Percentiles rank a stretch among this genome's conserved stretches.
phyloP scores from a whole-genome alignment of 2,329 filamentous ascomycete genomes.

The Bipolaris oryzae region DNA sequence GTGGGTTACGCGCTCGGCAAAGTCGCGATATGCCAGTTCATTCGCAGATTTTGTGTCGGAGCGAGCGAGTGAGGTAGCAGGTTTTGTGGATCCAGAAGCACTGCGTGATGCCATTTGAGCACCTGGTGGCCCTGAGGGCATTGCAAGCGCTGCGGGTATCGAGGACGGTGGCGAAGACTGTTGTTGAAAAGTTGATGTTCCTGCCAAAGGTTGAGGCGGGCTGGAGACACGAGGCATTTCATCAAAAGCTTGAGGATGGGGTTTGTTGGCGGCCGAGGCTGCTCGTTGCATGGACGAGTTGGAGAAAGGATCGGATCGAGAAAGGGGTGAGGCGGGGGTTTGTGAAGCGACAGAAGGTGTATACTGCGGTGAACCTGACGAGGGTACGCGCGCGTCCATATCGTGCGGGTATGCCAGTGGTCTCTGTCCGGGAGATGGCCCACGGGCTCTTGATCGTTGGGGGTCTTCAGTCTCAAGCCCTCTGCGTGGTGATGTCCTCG shows the following conservation, averaged over 20 bases:
- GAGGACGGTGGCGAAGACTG: constrained; percentile 16
- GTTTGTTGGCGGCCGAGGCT: constrained; percentile 21
- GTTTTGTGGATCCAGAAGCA: constrained; percentile 24
- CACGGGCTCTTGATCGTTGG: constrained; percentile 38
- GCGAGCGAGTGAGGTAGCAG: constrained; percentile 26
- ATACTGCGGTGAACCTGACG: constrained; percentile 37
- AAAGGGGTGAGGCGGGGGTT: constrained; percentile 27
- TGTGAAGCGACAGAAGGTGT: constrained; percentile 33
- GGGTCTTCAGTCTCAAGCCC: constrained; percentile 36
- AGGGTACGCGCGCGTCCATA: constrained; percentile 32
- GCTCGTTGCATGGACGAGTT: constrained; percentile 25
- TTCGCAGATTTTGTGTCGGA: constrained; percentile 43
- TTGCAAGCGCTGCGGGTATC: constrained; percentile 14
- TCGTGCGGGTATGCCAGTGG: constrained; percentile 36
- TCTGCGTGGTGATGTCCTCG: constrained; percentile 21
- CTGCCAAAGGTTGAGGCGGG: constrained; percentile 31
- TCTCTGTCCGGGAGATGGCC: constrained; percentile 35
- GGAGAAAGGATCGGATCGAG: constrained; percentile 29
- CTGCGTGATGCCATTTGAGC: constrained; percentile 24
- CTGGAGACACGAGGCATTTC: constrained; percentile 31
- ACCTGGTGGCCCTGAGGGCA: constrained; percentile 11
- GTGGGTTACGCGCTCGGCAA: constrained; percentile 72
- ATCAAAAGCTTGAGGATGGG: constrained; percentile 23
- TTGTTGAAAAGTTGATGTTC: constrained; percentile 18
- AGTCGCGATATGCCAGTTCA: constrained; percentile 66